Base-by-base conservation (phyloP, 2,329 filamentous ascomycete genomes). In the Xylariaceae sp. region DNA sequence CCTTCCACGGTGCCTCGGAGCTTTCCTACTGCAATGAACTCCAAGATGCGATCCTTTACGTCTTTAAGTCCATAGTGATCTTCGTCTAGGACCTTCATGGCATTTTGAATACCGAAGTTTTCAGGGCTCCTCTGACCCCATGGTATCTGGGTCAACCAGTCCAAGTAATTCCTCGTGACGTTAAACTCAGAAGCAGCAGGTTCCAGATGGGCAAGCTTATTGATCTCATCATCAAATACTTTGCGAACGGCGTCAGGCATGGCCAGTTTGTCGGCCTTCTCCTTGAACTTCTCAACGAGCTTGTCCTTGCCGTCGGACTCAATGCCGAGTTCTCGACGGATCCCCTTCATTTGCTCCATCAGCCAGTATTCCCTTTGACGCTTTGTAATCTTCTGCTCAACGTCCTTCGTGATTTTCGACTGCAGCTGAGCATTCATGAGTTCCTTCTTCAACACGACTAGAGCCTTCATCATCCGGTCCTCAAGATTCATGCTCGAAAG, bases 341-440 rank as follows among this genome's bases (percentile, higher is more conserved):
- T 99, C 30, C 92, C 94, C 79, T 97, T 97, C 92, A 99, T 96
- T 74, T 99, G 95, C 76, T 99, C 94, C 91, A 96, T 95, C 51
- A 99, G 79, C 90, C 92, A 97, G 77, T 97, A 99, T 72, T 99
- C 94, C 55, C 94, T 87, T 73, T 99, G 94, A 35, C 93, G 88
- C 77, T 99, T 97, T 68, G 92, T 92, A 56, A 99, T 97, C 76
- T 96, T 97, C 71, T 85, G 91, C 74, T 97, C 94, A 15, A 99
- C 95, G 71, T 99, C 94, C 76, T 97, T 97, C 60, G 89, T 91
- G 60, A 99, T 97, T 80, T 97, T 99, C 59, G 90, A 93, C 73
- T 97, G 93, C 35, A 99, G 80, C 72, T 97, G 90, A 0, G 94
- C 94, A 67, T 97, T 99, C 89, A 97, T 96, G 56, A 97, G 84